phyloP scores from a whole-genome alignment of 805 yeast genomes.

The Yarrowia bubula region DNA sequence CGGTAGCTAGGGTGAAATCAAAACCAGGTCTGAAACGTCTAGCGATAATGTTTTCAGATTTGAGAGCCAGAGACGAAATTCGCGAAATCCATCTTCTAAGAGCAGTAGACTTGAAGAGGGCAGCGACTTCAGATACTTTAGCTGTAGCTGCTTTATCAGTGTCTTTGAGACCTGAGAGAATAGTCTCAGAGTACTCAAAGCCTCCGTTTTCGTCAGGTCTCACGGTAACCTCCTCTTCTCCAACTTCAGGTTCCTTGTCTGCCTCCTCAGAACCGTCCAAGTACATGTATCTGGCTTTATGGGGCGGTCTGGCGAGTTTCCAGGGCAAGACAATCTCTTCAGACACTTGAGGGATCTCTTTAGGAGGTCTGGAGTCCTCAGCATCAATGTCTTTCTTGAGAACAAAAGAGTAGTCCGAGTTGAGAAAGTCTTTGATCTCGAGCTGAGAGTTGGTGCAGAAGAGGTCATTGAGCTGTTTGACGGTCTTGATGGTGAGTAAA shows the following conservation, averaged over 20 bases:
- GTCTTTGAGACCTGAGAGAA: neutral
- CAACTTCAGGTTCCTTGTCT: slow-evolving; percentile 26
- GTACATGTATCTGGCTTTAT: slow-evolving; percentile 82
- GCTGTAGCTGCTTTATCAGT: slow-evolving; percentile 30
- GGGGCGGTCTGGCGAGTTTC: slow-evolving; percentile 92
- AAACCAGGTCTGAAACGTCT: slow-evolving; percentile 93
- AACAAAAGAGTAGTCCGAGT: slow-evolving; percentile 49
- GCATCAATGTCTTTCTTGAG: slow-evolving; percentile 49
- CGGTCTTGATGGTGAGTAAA: slow-evolving; percentile 45
- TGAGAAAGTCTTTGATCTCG: slow-evolving; percentile 63
- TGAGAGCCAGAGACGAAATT: slow-evolving; percentile 58
- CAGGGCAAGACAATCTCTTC: slow-evolving; percentile 67
- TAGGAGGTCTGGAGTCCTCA: slow-evolving; percentile 49
- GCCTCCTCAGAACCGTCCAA: slow-evolving; percentile 55
- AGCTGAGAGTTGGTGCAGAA: slow-evolving; percentile 71
- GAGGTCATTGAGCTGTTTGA: slow-evolving; percentile 46
- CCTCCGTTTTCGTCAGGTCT: slow-evolving; percentile 20
- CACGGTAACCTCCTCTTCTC: slow-evolving; percentile 32
- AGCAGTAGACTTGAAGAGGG: slow-evolving; percentile 56
- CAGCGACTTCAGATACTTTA: slow-evolving; percentile 52
- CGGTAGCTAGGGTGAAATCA: slow-evolving; percentile 88
- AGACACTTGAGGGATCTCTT: slow-evolving; percentile 58
- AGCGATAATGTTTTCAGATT: slow-evolving; percentile 65
- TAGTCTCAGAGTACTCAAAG: slow-evolving; percentile 4
- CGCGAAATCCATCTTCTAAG: slow-evolving; percentile 68